A percentile compares a stretch with the other conserved stretches of the same genome.
Conservation (phyloP, 352 stramenopile genomes). For the Pythium insidiosum region DNA sequence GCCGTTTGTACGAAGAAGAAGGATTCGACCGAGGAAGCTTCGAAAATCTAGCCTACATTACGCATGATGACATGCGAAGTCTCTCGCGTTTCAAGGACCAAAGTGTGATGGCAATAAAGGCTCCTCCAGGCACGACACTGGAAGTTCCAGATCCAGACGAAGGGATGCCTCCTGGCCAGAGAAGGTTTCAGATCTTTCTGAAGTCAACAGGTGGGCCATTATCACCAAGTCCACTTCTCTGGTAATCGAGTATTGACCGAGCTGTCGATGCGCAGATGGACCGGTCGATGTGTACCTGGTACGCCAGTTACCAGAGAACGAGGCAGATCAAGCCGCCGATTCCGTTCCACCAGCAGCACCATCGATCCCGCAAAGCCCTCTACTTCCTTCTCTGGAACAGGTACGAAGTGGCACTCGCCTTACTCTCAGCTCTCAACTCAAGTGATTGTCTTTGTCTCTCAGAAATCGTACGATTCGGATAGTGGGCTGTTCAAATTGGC, state of each 20-base stretch:
- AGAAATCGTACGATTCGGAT: conserved; percentile 81
- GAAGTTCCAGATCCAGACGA: conserved; percentile 93
- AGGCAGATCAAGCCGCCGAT: conserved; percentile 11
- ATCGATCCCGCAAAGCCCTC: conserved; percentile 20
- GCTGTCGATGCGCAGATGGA: too few species aligned
- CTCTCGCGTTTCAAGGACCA: conserved; percentile 82
- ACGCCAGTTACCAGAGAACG: conserved; percentile 36
- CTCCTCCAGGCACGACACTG: conserved; percentile 89
- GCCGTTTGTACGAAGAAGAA: conserved; percentile 78
- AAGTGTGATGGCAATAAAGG: conserved; percentile 93
- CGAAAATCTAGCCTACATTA: conserved; percentile 81
- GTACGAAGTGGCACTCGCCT: too few species aligned
- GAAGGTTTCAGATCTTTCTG: conserved; percentile 94
- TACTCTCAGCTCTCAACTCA: too few species aligned
- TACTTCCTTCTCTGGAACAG: conserved; percentile 44
- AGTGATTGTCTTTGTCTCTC: too few species aligned
- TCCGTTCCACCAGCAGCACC: conserved; percentile 5
- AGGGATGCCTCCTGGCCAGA: conserved; percentile 83
- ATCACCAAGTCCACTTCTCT: too few species aligned
- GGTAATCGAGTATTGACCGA: too few species aligned
- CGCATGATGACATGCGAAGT: conserved; percentile 83
- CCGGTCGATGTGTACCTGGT: conserved; percentile 90
- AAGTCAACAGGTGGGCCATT: conserved; percentile 83
- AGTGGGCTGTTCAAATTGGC: conserved; percentile 80
- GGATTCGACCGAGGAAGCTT: conserved; percentile 66